phyloP scores from a whole-genome alignment of 352 stramenopile genomes.

The Phytopythium aichiense region DNA sequence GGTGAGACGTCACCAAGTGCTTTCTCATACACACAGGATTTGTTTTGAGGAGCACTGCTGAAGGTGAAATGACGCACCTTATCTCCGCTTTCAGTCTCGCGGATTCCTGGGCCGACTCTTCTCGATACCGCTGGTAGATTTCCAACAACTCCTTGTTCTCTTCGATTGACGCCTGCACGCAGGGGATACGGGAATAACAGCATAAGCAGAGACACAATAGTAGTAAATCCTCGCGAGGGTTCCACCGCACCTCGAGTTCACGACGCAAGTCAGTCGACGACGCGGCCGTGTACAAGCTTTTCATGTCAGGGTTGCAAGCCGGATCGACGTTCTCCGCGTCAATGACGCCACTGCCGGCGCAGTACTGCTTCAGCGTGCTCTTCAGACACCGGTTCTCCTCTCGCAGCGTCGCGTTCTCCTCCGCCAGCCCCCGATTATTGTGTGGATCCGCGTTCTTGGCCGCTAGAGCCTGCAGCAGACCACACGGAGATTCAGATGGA shows the following conservation, averaged over 20 bases:
- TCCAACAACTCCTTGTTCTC: slow-evolving; percentile 75
- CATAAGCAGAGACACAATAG: not conserved
- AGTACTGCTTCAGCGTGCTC: slow-evolving; percentile 59
- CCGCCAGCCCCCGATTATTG: slow-evolving; percentile 12
- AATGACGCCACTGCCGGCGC: slow-evolving; percentile 11
- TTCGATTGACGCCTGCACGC: slow-evolving; percentile 42
- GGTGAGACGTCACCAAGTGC: not conserved
- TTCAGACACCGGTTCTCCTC: slow-evolving; percentile 69
- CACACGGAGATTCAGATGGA: not conserved
- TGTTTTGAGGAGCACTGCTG: not conserved
- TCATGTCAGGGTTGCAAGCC: not conserved
- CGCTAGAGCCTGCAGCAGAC: slow-evolving; percentile 9
- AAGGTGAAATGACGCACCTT: slow-evolving; percentile 10
- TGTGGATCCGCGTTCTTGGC: slow-evolving; percentile 7
- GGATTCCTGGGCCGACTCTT: slow-evolving; percentile 50
- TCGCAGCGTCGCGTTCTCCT: slow-evolving; percentile 44
- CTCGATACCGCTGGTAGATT: slow-evolving; percentile 65
- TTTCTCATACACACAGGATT: not conserved
- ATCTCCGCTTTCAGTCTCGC: slow-evolving; percentile 44
- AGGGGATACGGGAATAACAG: not conserved
- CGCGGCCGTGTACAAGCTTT: slow-evolving; percentile 5
- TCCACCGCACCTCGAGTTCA: slow-evolving; percentile 31
- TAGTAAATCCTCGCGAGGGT: not conserved
- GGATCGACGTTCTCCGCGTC: slow-evolving; percentile 15
- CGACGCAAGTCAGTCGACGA: slow-evolving; percentile 40